Conservation (phyloP, 306 rosid species). For the Comarum palustre region DNA sequence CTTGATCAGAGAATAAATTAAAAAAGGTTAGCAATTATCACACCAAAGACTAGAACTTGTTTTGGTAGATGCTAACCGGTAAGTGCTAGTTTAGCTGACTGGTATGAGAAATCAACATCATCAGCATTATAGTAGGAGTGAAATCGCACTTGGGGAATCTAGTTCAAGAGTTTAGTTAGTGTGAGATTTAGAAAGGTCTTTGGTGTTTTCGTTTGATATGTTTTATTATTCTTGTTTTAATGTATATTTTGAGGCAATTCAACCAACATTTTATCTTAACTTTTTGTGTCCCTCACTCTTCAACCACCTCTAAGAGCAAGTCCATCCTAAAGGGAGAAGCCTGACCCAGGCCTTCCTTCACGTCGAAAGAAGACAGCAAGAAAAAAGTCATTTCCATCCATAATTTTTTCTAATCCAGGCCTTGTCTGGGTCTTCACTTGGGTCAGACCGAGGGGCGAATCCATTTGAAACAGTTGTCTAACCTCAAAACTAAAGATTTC, state of each 20-base stretch:
- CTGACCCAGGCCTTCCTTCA: too few species aligned
- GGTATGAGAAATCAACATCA: not conserved
- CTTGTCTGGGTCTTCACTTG: too few species aligned
- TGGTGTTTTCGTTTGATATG: not conserved
- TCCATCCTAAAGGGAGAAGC: too few species aligned
- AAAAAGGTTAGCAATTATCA: not conserved
- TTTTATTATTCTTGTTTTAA: not conserved
- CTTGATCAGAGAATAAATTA: not conserved
- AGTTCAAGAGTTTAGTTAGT: not conserved
- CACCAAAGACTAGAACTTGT: not conserved
- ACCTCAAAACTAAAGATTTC: too few species aligned
- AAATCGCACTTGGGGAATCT: not conserved
- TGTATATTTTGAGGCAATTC: not conserved
- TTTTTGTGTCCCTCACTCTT: not conserved
- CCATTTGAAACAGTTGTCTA: too few species aligned
- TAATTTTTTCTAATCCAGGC: too few species aligned
- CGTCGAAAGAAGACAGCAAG: too few species aligned
- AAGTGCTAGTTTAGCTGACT: not conserved
- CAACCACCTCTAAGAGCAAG: too few species aligned
- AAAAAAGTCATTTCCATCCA: too few species aligned
- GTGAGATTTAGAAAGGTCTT: not conserved
- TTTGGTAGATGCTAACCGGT: not conserved
- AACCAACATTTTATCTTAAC: not conserved
- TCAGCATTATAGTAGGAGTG: not conserved
- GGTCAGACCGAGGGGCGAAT: too few species aligned